These are phyloP conservation scores for Aspergillus japonicus DNA, from an alignment of 2,329 filamentous ascomycete genomes.

Conservation along the genomic window DNA sequence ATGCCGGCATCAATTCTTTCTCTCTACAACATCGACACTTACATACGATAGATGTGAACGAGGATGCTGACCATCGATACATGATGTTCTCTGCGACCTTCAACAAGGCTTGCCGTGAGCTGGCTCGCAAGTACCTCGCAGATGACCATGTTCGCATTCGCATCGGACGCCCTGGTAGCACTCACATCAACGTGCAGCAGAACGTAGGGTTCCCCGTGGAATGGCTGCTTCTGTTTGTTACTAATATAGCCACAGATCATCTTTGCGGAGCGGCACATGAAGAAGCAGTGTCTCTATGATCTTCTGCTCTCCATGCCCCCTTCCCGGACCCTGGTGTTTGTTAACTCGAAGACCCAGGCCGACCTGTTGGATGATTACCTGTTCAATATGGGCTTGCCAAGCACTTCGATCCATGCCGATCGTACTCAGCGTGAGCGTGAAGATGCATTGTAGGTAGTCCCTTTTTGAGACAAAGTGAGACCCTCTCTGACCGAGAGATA, in stretches of 20 bases:
- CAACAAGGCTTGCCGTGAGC: slow-evolving; percentile 70
- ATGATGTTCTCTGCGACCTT: slow-evolving; percentile 96
- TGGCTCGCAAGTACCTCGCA: slow-evolving; percentile 75
- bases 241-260: slow-evolving; percentile 51
- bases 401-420: slow-evolving; percentile 83
- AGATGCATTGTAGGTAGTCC: slow-evolving; percentile 69
- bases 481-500: slow-evolving; percentile 26
- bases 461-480: background rate
- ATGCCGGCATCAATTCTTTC: slow-evolving; percentile 22
- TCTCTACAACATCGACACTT: slow-evolving; percentile 16
- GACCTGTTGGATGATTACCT: slow-evolving; percentile 87
- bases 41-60: slow-evolving; percentile 63
- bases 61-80: slow-evolving; percentile 66
- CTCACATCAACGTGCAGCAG: slow-evolving; percentile 80
- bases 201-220: slow-evolving; percentile 38
- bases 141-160: slow-evolving; percentile 74
- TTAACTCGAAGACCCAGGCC: slow-evolving; percentile 74
- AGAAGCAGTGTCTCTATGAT: slow-evolving; percentile 70
- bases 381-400: slow-evolving; percentile 75
- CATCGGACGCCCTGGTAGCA: slow-evolving; percentile 82
- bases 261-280: slow-evolving; percentile 63
- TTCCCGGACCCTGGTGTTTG: slow-evolving; percentile 82
- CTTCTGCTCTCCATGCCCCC: slow-evolving; percentile 69
- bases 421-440: slow-evolving; percentile 90
- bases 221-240: background rate